phyloP scores from a whole-genome alignment of 1,284 basidiomycete species.

The Heterobasidion annosum region DNA sequence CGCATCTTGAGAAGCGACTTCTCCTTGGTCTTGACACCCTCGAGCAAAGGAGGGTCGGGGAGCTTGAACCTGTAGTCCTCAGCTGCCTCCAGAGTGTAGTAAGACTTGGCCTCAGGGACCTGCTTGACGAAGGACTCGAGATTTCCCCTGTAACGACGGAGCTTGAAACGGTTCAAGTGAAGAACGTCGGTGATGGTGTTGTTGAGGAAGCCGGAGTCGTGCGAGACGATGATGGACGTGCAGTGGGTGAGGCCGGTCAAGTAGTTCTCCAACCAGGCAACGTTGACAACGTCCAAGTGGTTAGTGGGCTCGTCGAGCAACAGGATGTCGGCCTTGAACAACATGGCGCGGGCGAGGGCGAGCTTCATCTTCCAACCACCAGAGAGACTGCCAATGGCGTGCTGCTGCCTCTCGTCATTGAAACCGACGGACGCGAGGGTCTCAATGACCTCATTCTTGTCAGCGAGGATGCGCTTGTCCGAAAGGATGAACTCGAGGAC shows the following conservation, averaged over 20 bases:
- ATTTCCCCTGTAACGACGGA: slow-evolving; percentile 96
- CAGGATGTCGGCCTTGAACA: slow-evolving; percentile 98
- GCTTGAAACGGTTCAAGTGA: slow-evolving; percentile 98
- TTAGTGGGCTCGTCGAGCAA: slow-evolving; percentile 97
- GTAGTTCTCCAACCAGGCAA: slow-evolving; percentile 96
- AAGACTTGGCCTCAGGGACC: slow-evolving; percentile 96
- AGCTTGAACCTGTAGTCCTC: slow-evolving; percentile 98
- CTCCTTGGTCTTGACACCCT: slow-evolving; percentile 99
- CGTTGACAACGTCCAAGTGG: slow-evolving; percentile 95
- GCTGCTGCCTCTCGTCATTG: slow-evolving; percentile 76
- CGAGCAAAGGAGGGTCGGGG: slow-evolving; percentile 90
- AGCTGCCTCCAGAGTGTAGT: slow-evolving; percentile 91
- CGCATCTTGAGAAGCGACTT: slow-evolving; percentile 97
- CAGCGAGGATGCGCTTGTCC: slow-evolving; percentile 79
- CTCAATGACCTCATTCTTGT: slow-evolving; percentile 65
- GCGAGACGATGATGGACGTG: slow-evolving; percentile 97
- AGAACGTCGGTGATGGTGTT: slow-evolving; percentile 98
- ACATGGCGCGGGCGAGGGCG: slow-evolving; percentile 94
- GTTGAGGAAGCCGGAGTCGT: slow-evolving; percentile 99
- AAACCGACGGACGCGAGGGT: slow-evolving; percentile 91
- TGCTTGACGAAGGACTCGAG: slow-evolving; percentile 92
- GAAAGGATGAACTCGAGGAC: slow-evolving; percentile 83
- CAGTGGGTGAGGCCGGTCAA: slow-evolving; percentile 82
- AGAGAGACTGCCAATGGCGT: slow-evolving; percentile 86
- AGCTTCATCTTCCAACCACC: slow-evolving; percentile 99